Percentiles rank a stretch among this genome's conserved stretches.
These are phyloP conservation scores for Alternaria gaisen DNA, from an alignment of 2,329 filamentous ascomycete species.

Conservation along the genomic window DNA sequence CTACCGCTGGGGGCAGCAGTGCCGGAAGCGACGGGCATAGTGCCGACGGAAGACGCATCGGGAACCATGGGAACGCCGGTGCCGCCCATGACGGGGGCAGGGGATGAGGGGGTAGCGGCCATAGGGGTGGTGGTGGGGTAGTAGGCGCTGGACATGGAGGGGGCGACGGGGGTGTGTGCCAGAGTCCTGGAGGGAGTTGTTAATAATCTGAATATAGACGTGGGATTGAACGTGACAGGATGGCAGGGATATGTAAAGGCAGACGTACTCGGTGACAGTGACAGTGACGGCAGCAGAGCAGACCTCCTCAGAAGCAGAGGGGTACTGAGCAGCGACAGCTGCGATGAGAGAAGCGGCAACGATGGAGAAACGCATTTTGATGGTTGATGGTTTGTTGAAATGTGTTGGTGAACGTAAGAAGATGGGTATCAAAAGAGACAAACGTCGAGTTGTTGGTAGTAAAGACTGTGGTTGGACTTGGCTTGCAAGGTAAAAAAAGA, in stretches of 20 bases:
- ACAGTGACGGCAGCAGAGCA: slow-evolving; percentile 37
- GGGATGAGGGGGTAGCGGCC: slow-evolving; percentile 11
- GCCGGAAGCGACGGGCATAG: background rate
- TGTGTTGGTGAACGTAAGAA: slow-evolving; percentile 11
- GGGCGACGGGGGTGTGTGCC: slow-evolving; percentile 33
- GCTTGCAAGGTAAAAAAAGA: slow-evolving; percentile 34
- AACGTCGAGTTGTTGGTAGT: slow-evolving; percentile 14
- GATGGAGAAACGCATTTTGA: slow-evolving; percentile 46
- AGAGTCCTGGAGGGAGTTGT: slow-evolving; percentile 16
- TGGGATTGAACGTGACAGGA: background rate
- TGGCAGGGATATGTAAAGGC: background rate
- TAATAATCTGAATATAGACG: background rate
- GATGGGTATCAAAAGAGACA: slow-evolving; percentile 18
- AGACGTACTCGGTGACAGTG: slow-evolving; percentile 43
- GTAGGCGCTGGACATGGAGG: slow-evolving; percentile 33
- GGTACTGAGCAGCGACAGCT: slow-evolving; percentile 35
- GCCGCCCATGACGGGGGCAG: slow-evolving; percentile 29
- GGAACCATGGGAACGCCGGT: slow-evolving; percentile 25
- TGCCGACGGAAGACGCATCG: slow-evolving; percentile 9
- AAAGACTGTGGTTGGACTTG: slow-evolving; percentile 23
- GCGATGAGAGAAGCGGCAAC: slow-evolving; percentile 37
- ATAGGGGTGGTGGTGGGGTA: slow-evolving; percentile 36
- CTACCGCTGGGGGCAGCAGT: slow-evolving; percentile 31
- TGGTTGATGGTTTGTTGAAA: slow-evolving; percentile 11
- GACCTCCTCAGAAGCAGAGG: slow-evolving; percentile 25